A percentile compares a stretch with the other conserved stretches of the same genome.
Evolutionary conservation across 768 basidiomycete species (phyloP).

Genomic region (Erythrobasidium yunnanense): DNA sequence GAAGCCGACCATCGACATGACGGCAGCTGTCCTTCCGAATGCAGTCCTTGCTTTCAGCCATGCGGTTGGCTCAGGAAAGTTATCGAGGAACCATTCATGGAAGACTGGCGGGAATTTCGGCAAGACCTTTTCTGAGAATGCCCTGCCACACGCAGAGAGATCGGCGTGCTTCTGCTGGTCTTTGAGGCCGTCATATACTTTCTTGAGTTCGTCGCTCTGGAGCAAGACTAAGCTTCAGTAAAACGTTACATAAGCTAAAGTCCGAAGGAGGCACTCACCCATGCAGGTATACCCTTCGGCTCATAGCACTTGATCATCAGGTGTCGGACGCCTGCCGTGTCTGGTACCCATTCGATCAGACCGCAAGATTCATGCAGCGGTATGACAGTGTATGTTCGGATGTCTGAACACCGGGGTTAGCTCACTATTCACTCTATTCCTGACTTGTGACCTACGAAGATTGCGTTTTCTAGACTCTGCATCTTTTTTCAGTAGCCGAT

Average conservation of each 20-base stretch:
- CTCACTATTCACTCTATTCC: too few species aligned
- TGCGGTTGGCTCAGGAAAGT: slow-evolving; percentile 88
- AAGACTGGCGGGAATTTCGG: slow-evolving; percentile 70
- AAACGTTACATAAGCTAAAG: neutral
- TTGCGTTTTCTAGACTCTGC: slow-evolving; percentile 83
- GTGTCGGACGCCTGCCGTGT: slow-evolving; percentile 70
- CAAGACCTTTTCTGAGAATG: slow-evolving; percentile 49
- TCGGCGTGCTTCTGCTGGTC: slow-evolving; percentile 47
- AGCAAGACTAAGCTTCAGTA: neutral
- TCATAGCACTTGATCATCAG: slow-evolving; percentile 63
- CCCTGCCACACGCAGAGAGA: slow-evolving; percentile 36
- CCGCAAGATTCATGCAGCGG: slow-evolving; percentile 95
- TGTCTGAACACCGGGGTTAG: slow-evolving; percentile 53
- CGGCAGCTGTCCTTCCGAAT: slow-evolving; percentile 80
- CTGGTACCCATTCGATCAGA: slow-evolving; percentile 95
- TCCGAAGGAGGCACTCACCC: slow-evolving; percentile 45
- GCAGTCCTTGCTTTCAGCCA: slow-evolving; percentile 82
- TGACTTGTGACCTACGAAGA: slow-evolving; percentile 51
- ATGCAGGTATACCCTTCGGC: slow-evolving; percentile 46
- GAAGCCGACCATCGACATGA: slow-evolving; percentile 98
- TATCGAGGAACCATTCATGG: slow-evolving; percentile 94
- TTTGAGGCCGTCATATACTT: slow-evolving; percentile 43
- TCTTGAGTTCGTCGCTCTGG: slow-evolving; percentile 41
- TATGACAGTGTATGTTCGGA: slow-evolving; percentile 96
- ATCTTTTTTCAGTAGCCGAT: slow-evolving; percentile 84